phyloP scores from a whole-genome alignment of 805 yeast species.

The Ogataea pignaliae region DNA sequence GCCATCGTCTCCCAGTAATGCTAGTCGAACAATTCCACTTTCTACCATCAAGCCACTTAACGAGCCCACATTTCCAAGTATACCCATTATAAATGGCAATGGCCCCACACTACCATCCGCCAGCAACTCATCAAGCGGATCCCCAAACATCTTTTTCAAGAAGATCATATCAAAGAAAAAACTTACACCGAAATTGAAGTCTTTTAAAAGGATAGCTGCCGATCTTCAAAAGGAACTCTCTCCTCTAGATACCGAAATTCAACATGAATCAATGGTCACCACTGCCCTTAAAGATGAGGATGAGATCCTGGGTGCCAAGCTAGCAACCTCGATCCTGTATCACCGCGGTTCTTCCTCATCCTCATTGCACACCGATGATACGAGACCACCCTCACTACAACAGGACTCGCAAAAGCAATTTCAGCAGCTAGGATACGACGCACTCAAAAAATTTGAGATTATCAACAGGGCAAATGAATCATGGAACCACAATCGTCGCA shows the following conservation, averaged over 20 bases:
- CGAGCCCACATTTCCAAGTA: background rate
- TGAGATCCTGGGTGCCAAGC: constrained; percentile 13
- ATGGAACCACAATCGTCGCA: constrained; percentile 29
- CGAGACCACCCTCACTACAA: constrained; percentile 2
- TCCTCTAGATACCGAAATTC: constrained; percentile 33
- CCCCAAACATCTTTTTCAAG: constrained; percentile 26
- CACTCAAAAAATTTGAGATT: constrained; percentile 29
- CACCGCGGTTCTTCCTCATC: background rate
- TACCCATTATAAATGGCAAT: background rate
- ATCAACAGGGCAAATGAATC: constrained; percentile 32
- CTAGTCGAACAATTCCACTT: background rate
- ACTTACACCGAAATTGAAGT: constrained; percentile 30
- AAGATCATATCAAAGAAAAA: constrained; percentile 26
- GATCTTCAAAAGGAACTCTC: constrained; percentile 31
- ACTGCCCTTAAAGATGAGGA: constrained; percentile 29
- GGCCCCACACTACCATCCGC: background rate
- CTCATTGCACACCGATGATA: constrained; percentile 1
- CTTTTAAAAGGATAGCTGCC: constrained; percentile 30
- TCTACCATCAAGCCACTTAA: background rate
- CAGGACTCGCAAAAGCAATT: too few species aligned
- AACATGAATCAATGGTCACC: constrained; percentile 32
- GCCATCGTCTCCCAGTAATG: background rate
- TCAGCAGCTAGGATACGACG: constrained; percentile 11
- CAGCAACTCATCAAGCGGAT: background rate
- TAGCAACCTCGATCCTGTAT: constrained; percentile 10